phyloP scores from a whole-genome alignment of 1,139 yeast genomes.

The Pneumocystis carinii region DNA sequence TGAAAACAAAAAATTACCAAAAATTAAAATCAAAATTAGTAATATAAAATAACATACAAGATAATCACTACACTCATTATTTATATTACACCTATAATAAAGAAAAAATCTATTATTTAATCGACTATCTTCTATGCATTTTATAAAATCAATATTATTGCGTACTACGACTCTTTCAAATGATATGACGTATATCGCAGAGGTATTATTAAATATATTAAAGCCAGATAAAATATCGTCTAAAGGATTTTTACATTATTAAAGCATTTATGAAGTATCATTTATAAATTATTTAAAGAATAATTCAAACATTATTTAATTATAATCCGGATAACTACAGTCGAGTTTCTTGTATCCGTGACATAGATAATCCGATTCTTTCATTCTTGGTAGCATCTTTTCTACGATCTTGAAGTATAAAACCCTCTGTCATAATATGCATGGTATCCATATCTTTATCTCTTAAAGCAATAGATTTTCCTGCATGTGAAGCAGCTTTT shows the following conservation, averaged over 20 bases:
- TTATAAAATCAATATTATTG: not conserved
- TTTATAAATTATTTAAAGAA: too few relatives aligned
- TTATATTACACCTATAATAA: not conserved
- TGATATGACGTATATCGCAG: too few relatives aligned
- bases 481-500: conserved; percentile 1
- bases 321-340: not conserved
- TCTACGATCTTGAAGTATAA: not conserved
- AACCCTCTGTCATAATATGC: not conserved
- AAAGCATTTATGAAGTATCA: too few relatives aligned
- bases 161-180: not conserved
- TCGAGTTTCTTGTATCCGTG: not conserved
- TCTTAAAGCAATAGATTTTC: not conserved
- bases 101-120: not conserved
- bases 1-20: not conserved
- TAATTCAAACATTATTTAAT: too few relatives aligned
- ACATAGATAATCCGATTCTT: not conserved
- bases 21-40: not conserved
- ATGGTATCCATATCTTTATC: not conserved
- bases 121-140: not conserved
- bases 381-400: not conserved
- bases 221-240: too few relatives aligned
- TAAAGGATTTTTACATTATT: too few relatives aligned
- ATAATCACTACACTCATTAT: not conserved
- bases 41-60: not conserved
- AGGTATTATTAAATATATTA: too few relatives aligned